phyloP scores from a whole-genome alignment of 169 alveolate genomes.

The Babesia bigemina region DNA sequence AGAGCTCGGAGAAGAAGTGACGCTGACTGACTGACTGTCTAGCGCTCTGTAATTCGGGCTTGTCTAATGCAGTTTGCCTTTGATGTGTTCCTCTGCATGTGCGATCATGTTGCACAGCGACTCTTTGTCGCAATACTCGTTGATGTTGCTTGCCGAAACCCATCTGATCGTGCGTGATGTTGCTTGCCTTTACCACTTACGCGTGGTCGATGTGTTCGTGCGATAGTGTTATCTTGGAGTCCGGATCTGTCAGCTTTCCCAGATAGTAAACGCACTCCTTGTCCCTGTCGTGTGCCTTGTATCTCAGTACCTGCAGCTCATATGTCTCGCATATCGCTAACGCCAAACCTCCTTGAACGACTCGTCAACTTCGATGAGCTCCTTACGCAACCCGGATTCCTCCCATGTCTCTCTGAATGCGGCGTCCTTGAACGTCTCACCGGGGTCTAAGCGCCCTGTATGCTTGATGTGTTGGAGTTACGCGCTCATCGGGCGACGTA shows the following conservation, averaged over 20 bases:
- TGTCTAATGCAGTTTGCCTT: slow-evolving; percentile 4
- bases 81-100: slow-evolving; percentile 35
- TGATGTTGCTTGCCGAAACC: slow-evolving; percentile 39
- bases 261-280: slow-evolving; percentile 74
- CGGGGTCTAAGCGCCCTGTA: slow-evolving; percentile 69
- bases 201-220: slow-evolving; percentile 77
- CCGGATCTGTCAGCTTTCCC: slow-evolving; percentile 65
- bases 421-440: slow-evolving; percentile 68
- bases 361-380: slow-evolving; percentile 54
- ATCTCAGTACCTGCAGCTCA: slow-evolving; percentile 51
- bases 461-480: background rate
- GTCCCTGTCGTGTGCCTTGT: slow-evolving; percentile 65
- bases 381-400: slow-evolving; percentile 71
- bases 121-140: slow-evolving; percentile 58
- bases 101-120: slow-evolving; percentile 47
- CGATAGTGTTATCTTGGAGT: slow-evolving; percentile 60
- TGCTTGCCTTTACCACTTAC: slow-evolving; percentile 51
- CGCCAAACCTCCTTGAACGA: slow-evolving; percentile 63
- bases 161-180: slow-evolving; percentile 29
- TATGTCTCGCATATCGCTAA: slow-evolving; percentile 8
- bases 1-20: slow-evolving; percentile 58
- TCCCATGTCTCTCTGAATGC: slow-evolving; percentile 78
- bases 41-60: background rate
- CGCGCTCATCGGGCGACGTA: background rate
- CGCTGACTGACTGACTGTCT: too few relatives aligned